Percentiles rank a stretch among this genome's conserved stretches.
phyloP scores from a whole-genome alignment of 495 filamentous ascomycete species.

The Schizothecium vesticola region DNA sequence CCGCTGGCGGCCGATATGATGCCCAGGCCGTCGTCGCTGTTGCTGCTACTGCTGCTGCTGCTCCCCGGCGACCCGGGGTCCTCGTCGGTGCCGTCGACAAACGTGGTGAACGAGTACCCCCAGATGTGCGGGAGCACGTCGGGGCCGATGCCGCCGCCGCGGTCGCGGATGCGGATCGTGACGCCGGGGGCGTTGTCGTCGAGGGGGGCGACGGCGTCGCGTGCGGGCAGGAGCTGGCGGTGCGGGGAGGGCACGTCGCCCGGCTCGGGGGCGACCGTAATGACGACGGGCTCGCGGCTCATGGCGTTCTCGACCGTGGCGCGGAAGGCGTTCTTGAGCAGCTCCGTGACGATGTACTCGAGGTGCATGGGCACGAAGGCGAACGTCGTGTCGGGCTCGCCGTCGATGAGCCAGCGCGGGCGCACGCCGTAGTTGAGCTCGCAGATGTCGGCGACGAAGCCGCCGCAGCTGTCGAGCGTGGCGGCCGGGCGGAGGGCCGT shows the following conservation, averaged over 20 bases:
- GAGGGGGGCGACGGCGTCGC: constrained; percentile 48
- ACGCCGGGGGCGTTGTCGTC: constrained; percentile 71
- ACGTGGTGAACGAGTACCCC: constrained; percentile 95
- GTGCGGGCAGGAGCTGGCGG: constrained; percentile 73
- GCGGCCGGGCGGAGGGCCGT: constrained; percentile 77
- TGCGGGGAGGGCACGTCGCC: constrained; percentile 37
- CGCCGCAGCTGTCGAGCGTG: constrained; percentile 74
- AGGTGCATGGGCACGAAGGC: constrained; percentile 92
- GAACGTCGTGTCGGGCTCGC: constrained; percentile 73
- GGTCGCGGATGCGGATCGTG: constrained; percentile 89
- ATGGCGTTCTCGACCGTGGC: constrained; percentile 79
- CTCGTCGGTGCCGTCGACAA: constrained; percentile 49
- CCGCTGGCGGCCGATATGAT: constrained; percentile 63
- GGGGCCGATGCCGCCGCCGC: constrained; percentile 86
- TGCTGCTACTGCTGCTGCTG: background rate
- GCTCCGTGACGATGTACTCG: constrained; percentile 93
- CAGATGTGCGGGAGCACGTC: constrained; percentile 81
- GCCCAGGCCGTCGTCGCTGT: constrained; percentile 58
- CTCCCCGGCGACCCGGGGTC: background rate
- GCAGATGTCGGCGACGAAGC: constrained; percentile 91
- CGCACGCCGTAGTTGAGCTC: constrained; percentile 92
- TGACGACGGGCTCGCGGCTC: constrained; percentile 74
- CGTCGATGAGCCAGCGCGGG: constrained; percentile 73
- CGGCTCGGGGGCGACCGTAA: constrained; percentile 87
- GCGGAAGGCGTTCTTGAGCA: constrained; percentile 94